Evolutionary conservation across 768 basidiomycete genomes (phyloP).

Genomic region (Rhodosporidiobolus sp.): DNA sequence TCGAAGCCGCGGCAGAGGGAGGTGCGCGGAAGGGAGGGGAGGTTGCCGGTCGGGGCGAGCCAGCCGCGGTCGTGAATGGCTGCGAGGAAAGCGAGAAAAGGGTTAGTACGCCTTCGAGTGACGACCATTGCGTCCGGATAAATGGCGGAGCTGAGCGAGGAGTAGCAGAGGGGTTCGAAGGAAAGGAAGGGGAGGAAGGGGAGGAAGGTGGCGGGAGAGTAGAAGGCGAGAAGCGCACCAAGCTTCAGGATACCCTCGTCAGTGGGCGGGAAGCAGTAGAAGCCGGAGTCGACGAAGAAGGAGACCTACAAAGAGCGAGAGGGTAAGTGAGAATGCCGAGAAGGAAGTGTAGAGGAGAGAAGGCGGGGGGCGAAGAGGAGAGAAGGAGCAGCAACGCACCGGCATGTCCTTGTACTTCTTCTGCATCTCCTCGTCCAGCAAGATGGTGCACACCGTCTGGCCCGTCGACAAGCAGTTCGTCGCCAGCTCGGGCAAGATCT

Average conservation of each 20-base stretch:
- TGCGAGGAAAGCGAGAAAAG: neutral
- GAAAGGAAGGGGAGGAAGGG: too few species aligned
- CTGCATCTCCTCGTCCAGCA: slow-evolving; percentile 34
- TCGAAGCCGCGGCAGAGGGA: slow-evolving; percentile 35
- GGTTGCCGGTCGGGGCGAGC: slow-evolving; percentile 48
- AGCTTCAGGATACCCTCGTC: too few species aligned
- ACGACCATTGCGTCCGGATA: too few species aligned
- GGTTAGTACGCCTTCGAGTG: too few species aligned
- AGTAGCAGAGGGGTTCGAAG: too few species aligned
- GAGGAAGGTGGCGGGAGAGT: neutral
- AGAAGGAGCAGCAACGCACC: neutral
- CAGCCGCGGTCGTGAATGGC: slow-evolving; percentile 74
- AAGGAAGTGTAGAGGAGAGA: neutral
- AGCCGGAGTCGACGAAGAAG: slow-evolving; percentile 36
- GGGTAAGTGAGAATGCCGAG: neutral
- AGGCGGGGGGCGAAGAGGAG: neutral
- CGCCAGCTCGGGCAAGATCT: slow-evolving; percentile 60
- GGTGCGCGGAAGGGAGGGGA: slow-evolving; percentile 43
- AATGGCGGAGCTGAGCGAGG: too few species aligned
- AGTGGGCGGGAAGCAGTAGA: slow-evolving; percentile 24
- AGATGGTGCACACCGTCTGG: slow-evolving; percentile 35
- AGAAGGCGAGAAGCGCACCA: too few species aligned
- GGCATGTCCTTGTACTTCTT: slow-evolving; percentile 22
- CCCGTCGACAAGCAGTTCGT: slow-evolving; percentile 71
- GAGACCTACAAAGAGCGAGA: slow-evolving; percentile 11